Base-by-base conservation (phyloP, 306 rosid genomes). In the Acacia crassicarpa region DNA sequence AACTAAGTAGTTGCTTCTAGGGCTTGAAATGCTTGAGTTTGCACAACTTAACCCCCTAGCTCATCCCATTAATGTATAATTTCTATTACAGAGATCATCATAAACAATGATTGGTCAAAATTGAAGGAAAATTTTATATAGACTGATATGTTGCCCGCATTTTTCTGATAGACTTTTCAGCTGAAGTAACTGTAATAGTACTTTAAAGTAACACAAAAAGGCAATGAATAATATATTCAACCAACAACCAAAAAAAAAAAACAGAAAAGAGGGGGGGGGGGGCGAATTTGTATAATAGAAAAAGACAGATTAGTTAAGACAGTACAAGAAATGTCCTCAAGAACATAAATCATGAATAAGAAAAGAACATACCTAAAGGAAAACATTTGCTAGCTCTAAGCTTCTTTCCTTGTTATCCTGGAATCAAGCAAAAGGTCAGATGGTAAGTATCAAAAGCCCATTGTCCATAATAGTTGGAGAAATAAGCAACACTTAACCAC, bases 401-500 rank as follows among this genome's bases (percentile, higher is more conserved):
- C 95, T 85, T 95, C 98, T 87, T 91, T 95, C 89, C 94, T 87
- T 23, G 95, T 92, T 88, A 95, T 93, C 93, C 99, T 95, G 93
- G 66, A 70, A 91, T 72, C 3, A 2, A 56, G 80, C 76, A 76
- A 76, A 45, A 68, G 63, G 76, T 49, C 76, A 63, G 45, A 76
- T 20, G 49, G 48, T 51, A 15, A 82, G 75, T 48, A 41, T 43
- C 75, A 76, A 45, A 45, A 76, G 48, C 30, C 41, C 67, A 84
- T 59, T 66, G 41, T 59, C 70, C 41, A 51, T 22, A 19, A 22
- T 49, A 48, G 17, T 17, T 3, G 67, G 27, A n/a, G 45, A 69
- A 5, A 66, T 23, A 46, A 61, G 75, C 33, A 19, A 68, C 23
- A 48, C 13, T 65, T 19, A 45, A 43, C 58, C 32, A 15, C 6